Conservation (phyloP, 768 basidiomycete genomes). For the Macrolepiota albuminosa region DNA sequence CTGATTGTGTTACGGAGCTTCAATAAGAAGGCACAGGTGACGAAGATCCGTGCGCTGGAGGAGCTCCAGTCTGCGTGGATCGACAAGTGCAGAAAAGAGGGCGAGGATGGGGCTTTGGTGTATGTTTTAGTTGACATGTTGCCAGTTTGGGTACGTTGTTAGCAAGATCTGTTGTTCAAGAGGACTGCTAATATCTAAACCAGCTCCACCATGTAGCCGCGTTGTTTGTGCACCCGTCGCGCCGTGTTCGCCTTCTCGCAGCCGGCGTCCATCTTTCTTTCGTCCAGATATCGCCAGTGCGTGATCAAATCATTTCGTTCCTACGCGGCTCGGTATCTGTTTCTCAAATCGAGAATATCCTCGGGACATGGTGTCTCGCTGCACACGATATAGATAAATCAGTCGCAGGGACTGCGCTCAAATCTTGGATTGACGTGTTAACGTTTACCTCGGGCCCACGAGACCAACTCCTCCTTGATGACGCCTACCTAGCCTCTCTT, state of each 20-base stretch:
- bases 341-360: constrained; percentile 48
- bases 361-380: constrained; percentile 72
- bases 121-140: constrained; percentile 54
- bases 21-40: constrained; percentile 86
- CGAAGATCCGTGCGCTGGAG: constrained; percentile 80
- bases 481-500: constrained; percentile 29
- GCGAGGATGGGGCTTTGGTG: constrained; percentile 33
- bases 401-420: constrained; percentile 45
- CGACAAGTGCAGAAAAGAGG: constrained; percentile 41
- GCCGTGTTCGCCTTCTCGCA: constrained; percentile 63
- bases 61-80: constrained; percentile 73
- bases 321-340: constrained; percentile 42
- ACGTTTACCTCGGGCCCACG: constrained; percentile 12
- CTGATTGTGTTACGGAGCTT: constrained; percentile 77
- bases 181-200: not conserved
- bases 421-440: constrained; percentile 47
- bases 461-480: constrained; percentile 27
- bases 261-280: constrained; percentile 61
- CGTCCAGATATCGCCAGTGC: constrained; percentile 47
- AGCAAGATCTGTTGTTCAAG: not conserved
- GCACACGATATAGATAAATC: constrained; percentile 68
- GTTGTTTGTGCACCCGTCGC: constrained; percentile 74
- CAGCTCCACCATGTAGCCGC: constrained; percentile 86
- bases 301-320: constrained; percentile 46
- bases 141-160: constrained; percentile 80